phyloP scores from a whole-genome alignment of 108 stramenopile genomes.

The Stephanodiscus minutulus region DNA sequence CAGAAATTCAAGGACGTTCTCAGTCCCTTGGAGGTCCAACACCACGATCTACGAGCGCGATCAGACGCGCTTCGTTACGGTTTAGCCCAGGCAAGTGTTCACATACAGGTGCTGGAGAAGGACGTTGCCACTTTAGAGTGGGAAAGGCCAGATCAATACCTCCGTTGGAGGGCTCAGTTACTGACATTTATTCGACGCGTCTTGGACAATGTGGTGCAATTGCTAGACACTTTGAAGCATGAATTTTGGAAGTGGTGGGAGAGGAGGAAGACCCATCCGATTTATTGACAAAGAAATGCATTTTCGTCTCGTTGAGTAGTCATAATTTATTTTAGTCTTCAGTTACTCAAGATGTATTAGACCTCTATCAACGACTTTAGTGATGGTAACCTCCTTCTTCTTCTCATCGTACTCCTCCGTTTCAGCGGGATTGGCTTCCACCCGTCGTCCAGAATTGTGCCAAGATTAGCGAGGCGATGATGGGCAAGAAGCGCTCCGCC shows the following conservation, averaged over 20 bases:
- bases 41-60: conserved; percentile 9
- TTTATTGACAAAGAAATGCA: conserved; percentile 18
- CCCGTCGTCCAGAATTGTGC: no score
- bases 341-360: no score
- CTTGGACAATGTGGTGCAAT: conserved; percentile 13
- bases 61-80: conserved; percentile 14
- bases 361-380: neutral
- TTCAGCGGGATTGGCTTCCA: no score
- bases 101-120: conserved; percentile 21
- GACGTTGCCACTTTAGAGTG: conserved; percentile 23
- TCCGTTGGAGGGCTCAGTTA: conserved; percentile 33
- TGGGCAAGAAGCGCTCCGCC: no score
- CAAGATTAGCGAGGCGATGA: no score
- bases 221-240: conserved; percentile 8
- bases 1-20: conserved; percentile 36
- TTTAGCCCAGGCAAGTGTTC: conserved; percentile 5
- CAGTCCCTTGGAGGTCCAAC: conserved; percentile 16
- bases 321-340: no score
- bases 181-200: conserved; percentile 1
- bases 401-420: no score
- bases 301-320: neutral
- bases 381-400: no score
- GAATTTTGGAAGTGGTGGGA: conserved; percentile 20
- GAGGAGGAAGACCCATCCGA: conserved; percentile 26
- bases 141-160: conserved; percentile 41